phyloP scores from a whole-genome alignment of 1,284 basidiomycete genomes.

The Porphyrellus sp. region DNA sequence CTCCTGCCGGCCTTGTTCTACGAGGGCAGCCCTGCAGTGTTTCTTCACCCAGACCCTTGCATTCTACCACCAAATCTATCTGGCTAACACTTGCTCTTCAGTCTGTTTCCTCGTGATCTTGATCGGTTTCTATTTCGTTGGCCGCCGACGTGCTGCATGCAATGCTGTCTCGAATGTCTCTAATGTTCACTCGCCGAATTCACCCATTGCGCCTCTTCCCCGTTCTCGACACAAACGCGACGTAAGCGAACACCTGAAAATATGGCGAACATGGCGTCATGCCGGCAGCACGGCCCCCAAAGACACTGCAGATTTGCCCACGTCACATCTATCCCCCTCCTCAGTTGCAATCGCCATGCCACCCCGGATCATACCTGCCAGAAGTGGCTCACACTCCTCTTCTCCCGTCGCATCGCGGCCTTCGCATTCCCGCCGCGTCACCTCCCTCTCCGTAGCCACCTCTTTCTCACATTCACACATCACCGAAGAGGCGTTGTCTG shows the following conservation, averaged over 20 bases:
- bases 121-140: constrained; percentile 33
- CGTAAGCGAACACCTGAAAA: constrained; percentile 14
- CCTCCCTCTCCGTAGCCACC: constrained; percentile 26
- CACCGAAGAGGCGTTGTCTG: constrained; percentile 26
- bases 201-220: constrained; percentile 4
- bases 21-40: not conserved
- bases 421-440: constrained; percentile 21
- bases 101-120: constrained; percentile 29
- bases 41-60: not conserved
- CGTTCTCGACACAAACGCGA: constrained; percentile 4
- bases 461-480: constrained; percentile 29
- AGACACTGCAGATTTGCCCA: not conserved
- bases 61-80: not conserved
- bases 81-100: constrained; percentile 20
- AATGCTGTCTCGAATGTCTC: constrained; percentile 5
- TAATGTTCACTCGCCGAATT: not conserved
- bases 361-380: not conserved
- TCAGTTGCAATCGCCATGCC: not conserved
- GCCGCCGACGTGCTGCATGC: constrained; percentile 13
- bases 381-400: not conserved
- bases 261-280: constrained; percentile 21
- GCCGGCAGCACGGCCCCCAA: not conserved
- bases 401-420: constrained; percentile 11
- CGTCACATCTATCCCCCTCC: constrained; percentile 1
- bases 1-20: not conserved